These are phyloP conservation scores for Entrophospora sp. DNA, from an alignment of 192 early-diverging fungal species.

Conservation along the genomic window DNA sequence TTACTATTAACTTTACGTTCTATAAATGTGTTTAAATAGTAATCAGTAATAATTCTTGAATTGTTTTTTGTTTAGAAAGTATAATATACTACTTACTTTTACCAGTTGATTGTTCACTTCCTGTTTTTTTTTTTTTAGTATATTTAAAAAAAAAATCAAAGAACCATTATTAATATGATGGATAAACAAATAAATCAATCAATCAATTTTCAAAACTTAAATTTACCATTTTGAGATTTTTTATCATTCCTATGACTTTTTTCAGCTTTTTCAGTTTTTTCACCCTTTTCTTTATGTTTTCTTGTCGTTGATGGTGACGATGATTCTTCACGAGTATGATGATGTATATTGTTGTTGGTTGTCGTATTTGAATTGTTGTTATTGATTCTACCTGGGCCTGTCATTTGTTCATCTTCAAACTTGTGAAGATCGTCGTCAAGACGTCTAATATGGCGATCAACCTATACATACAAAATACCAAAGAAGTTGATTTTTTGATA, in stretches of 20 bases:
- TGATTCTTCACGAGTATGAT: slow-evolving; percentile 17
- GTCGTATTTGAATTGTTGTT: too few relatives aligned
- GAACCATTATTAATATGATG: too few relatives aligned
- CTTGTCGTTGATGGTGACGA: too few relatives aligned
- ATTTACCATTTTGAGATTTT: neutral
- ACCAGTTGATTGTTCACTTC: slow-evolving; percentile 20
- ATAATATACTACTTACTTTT: slow-evolving; percentile 30
- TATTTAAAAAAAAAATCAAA: slow-evolving; percentile 9
- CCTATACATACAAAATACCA: slow-evolving; percentile 30
- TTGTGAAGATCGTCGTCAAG: slow-evolving; percentile 86
- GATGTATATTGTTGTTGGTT: too few relatives aligned
- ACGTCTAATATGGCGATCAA: slow-evolving; percentile 80
- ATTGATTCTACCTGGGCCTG: slow-evolving; percentile 43
- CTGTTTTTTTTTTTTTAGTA: too few relatives aligned
- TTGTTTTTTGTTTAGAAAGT: neutral
- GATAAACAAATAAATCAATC: too few relatives aligned
- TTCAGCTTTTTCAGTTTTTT: too few relatives aligned
- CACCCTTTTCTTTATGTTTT: too few relatives aligned
- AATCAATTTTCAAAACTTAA: too few relatives aligned
- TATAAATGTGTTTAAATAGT: slow-evolving; percentile 16
- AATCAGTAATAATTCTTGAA: too few relatives aligned
- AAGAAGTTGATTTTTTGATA: neutral
- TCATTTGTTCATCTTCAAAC: slow-evolving; percentile 88
- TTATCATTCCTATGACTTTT: neutral
- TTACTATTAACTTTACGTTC: neutral